Base-by-base conservation (phyloP, 2,329 filamentous ascomycete species). In the Fusarium tjaetaba region DNA sequence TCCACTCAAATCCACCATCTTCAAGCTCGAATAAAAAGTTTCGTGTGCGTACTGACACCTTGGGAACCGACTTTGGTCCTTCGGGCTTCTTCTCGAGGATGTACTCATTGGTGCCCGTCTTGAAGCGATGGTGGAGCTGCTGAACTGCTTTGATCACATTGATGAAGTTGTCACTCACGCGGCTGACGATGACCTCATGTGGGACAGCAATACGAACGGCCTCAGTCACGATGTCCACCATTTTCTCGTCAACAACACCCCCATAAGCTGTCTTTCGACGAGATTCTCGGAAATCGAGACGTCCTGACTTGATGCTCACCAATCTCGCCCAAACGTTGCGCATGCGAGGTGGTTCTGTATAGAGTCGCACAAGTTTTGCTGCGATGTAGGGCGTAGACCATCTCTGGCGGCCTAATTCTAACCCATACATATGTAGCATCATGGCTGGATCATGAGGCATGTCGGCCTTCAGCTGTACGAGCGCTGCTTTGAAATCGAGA, bases 1-100 rank as follows among this genome's bases (percentile, higher is more conserved):
- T 98, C 94, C 95, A 99, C 81, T 99, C 96, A 78, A 99, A 99
- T 0, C 94, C 92, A 56, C 96, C 96, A 80, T 99, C 96, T 82
- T 99, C 96, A 41, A 99, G 87, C 79, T 98, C 96, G 67, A 99
- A 96, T 5, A 97, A 84, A 30, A 99, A 86, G 10, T 93, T 93
- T 76, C 93, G 93, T 61, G 92, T 93, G 58, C 95, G 90, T 15
- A 99, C 75, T 0, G 95, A 96, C 28, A 99, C 86, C 79, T 94
- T 96, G 4, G 96, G 96, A 0, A 99, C 91, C 51, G 90, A 86
- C 80, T 97, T 98, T 1, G 97, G 94, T 1, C 88, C 92, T 81
- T 97, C 94, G 0, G 96, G 94, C 15, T 89, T 88, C 82, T 97
- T 98, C 22, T 93, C 91, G 6, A 97, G 86, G 41, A 97, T 92